Evolutionary conservation across 1,139 yeast species (phyloP), one percentile per base, ranked within the genome.

Genomic region (Kurtzmaniella quercitrusa): DNA sequence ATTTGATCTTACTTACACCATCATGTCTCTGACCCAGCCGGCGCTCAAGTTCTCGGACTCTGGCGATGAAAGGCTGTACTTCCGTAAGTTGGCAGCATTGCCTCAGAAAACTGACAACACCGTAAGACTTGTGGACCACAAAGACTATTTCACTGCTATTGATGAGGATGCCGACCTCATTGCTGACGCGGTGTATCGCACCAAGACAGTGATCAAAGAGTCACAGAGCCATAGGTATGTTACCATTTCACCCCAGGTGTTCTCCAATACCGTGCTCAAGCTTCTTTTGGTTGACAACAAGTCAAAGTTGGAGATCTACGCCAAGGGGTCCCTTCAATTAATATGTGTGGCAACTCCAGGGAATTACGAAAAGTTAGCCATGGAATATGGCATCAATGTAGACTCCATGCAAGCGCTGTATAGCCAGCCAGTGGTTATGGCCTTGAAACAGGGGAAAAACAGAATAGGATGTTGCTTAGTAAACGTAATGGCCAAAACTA

Each of bases 301-400:
- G n/a, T 53, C 55, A 48, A 88, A 88, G 59, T 77, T 93, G 23
- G 96, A 91, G 58, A 76, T 93, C 19, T 91, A 71, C 52, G 61
- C 84, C 58, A 79, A 69, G 48, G 73, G 71, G 48, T 65, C 62
- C 42, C 89, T 95, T 83, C 70, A 68, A 40, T 58, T 85, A 43
- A 48, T 75, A 25, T 75, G 76, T 48, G 66, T 75, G 41, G 97
- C 95, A 1, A 85, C 96, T 1, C 97, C 98, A 0, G 98, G 98
- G 3, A 91, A 93, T 60, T 69, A 90, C 42, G 88, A 84, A 45
- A 53, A 54, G 6, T 54, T 72, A 34, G 57, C 68, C 16, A 59
- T 57, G 40, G 70, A 66, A 41, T 73, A 72, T 51, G 70, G 67
- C 2, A 58, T 70, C 18, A 87, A 81, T 41, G 80, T 93, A 40